These are phyloP conservation scores for Dothistroma septosporum DNA, from an alignment of 2,329 filamentous ascomycete species.

Conservation along the genomic window DNA sequence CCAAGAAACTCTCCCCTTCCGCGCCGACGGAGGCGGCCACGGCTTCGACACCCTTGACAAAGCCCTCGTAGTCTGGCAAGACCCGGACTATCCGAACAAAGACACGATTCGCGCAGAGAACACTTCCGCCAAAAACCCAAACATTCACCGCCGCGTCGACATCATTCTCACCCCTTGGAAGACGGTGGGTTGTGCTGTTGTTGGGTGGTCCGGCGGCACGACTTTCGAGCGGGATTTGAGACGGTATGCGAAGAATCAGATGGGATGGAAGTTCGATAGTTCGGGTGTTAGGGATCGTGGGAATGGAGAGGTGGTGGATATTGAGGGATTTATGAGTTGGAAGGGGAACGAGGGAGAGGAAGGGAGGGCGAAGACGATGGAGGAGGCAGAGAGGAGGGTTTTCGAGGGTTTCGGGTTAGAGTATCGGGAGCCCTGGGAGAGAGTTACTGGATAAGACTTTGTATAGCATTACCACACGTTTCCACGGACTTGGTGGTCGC, in stretches of 20 bases:
- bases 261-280: constrained; percentile 81
- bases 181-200: constrained; percentile 79
- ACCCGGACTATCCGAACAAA: constrained; percentile 50
- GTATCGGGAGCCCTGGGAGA: constrained; percentile 41
- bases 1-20: constrained; percentile 60
- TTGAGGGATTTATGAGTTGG: constrained; percentile 77
- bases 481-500: no score
- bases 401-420: constrained; percentile 70
- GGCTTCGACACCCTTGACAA: constrained; percentile 91
- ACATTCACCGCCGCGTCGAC: constrained; percentile 79
- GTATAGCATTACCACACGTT: neutral
- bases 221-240: constrained; percentile 87
- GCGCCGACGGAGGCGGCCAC: constrained; percentile 42
- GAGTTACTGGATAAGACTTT: constrained; percentile 41
- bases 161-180: constrained; percentile 89
- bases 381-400: constrained; percentile 72
- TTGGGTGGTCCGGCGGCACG: constrained; percentile 79
- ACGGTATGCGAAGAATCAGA: constrained; percentile 69
- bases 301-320: constrained; percentile 67
- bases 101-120: constrained; percentile 35
- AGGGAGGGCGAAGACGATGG: constrained; percentile 50
- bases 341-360: constrained; percentile 41
- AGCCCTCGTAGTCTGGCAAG: constrained; percentile 87
- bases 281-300: constrained; percentile 70
- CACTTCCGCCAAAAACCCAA: constrained; percentile 57